Conservation (phyloP, 768 basidiomycete genomes). For the Auricularia sp. region DNA sequence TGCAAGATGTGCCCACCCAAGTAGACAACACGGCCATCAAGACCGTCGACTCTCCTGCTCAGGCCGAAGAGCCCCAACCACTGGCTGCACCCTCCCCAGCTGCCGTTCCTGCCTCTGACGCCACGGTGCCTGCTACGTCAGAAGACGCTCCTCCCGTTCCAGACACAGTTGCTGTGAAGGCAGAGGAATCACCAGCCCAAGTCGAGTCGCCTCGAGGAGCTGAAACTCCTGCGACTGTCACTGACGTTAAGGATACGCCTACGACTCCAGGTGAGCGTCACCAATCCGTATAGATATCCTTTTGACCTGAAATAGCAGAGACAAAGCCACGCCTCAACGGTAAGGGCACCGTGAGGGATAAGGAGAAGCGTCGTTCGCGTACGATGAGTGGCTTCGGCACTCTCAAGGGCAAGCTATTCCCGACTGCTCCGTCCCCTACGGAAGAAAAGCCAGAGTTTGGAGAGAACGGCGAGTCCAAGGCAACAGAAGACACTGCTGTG, state of each 20-base stretch:
- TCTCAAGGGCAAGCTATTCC: slow-evolving; percentile 19
- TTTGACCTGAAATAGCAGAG: neutral
- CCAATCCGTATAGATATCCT: neutral
- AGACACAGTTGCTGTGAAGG: neutral
- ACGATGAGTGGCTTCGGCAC: slow-evolving; percentile 15
- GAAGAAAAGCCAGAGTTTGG: slow-evolving; percentile 26
- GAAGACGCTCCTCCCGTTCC: neutral
- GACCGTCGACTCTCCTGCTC: no score
- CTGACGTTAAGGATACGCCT: no score
- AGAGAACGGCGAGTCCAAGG: neutral
- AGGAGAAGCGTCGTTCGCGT: slow-evolving; percentile 3
- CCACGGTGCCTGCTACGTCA: neutral
- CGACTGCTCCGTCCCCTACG: slow-evolving; percentile 19
- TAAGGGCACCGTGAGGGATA: neutral
- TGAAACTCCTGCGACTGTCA: neutral
- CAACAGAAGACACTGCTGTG: neutral
- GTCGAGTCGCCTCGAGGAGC: neutral
- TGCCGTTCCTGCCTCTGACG: no score
- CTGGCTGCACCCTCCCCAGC: no score
- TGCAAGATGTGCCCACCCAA: no score
- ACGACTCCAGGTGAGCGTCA: neutral
- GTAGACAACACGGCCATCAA: no score
- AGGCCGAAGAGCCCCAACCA: no score
- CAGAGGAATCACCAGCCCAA: neutral
- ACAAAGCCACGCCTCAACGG: neutral